Base-by-base conservation (phyloP, 352 stramenopile species). In the Phytopythium delawarense region DNA sequence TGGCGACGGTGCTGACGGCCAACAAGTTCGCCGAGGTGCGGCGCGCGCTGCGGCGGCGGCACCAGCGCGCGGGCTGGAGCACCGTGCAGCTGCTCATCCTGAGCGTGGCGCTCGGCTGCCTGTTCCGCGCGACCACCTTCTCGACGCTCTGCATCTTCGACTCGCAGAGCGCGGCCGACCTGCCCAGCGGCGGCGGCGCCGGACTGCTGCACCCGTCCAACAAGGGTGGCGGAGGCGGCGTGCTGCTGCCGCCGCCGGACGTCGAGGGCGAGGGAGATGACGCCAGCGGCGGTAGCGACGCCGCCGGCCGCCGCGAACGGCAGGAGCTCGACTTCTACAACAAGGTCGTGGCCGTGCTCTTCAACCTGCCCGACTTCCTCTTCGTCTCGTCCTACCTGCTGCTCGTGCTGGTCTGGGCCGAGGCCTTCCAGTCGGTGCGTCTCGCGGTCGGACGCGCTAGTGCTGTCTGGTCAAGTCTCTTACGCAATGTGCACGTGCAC, bases 301-400 rank as follows among this genome's bases (percentile, higher is more conserved):
- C 58, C 50, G 32, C 53, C 21, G 51, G 62, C 54, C 67, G 67
- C 51, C 64, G 70, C 11, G 62, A 71, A n/a, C 70, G 88, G 61
- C 70, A 72, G 11, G 86, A 95, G 63, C 75, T 95, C 7, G 81
- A 92, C 52, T 95, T 95, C 44, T 95, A 95, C 82, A 95, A 95
- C 79, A 93, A 95, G 66, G 86, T 95, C 25, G 86, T 95, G 51
- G 86, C 86, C 7, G 86, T 97, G 67, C 78, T 97, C 7, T 97
- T 97, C 72, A 95, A 97, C 60, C 62, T 97, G 52, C 91, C 91
- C n/a, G 91, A 97, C 63, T 97, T 96, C 62, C 72, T 96, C 20
- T 96, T 94, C 56, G 84, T 97, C 46, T 96, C 87, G 51, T 95
- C 88, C 8, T 97, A 97, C 67, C 69, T 96, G 50, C 69, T 97